Base-by-base conservation (phyloP, 257 asterid genomes). In the Jacaranda copaia region DNA sequence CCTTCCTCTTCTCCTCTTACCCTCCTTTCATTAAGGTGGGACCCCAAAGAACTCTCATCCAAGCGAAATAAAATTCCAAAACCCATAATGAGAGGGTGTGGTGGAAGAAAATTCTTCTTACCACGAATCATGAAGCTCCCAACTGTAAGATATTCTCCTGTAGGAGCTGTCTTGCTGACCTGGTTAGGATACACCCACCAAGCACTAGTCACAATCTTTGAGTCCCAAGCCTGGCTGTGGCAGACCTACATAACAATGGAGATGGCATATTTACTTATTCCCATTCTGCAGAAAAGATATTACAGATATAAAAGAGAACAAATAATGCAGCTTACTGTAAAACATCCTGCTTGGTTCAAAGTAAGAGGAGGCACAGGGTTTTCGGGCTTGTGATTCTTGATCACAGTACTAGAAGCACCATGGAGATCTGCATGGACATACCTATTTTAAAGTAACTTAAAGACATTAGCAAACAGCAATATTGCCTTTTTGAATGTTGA, bases 51-150 rank as follows among this genome's bases (percentile, higher is more conserved):
- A 87, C 97, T 93, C 83, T 96, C 98, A 80, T 93, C 99, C 87
- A 96, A 80, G 83, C 97, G 97, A 85, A 96, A 93, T 76, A 96
- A 85, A 72, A 96, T 84, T 64, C 99, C 99, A 68, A 96, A 95
- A 73, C 99, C 99, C 99, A 96, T 96, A 84, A 91, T 81, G 59
- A 96, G 94, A 74, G 99, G 99, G 76, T 85, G 90, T 51, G 99
- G 98, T 57, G 98, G 98, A 78, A 96, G 99, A 87, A 89, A 96
- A 80, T 96, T 96, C 89, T 96, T 93, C 84, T 89, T 96, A 39
- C 98, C 98, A 70, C 99, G 99, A 75, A 96, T 90, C 99, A 96
- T 96, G 92, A 96, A 96, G 90, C 99, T 96, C 80, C 99, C 99
- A 64, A 90, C 98, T 20, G 98, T 93, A 76, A 96, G 93, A 87